phyloP scores from a whole-genome alignment of 2,329 filamentous ascomycete species.

The Arthrinium puccinioides region DNA sequence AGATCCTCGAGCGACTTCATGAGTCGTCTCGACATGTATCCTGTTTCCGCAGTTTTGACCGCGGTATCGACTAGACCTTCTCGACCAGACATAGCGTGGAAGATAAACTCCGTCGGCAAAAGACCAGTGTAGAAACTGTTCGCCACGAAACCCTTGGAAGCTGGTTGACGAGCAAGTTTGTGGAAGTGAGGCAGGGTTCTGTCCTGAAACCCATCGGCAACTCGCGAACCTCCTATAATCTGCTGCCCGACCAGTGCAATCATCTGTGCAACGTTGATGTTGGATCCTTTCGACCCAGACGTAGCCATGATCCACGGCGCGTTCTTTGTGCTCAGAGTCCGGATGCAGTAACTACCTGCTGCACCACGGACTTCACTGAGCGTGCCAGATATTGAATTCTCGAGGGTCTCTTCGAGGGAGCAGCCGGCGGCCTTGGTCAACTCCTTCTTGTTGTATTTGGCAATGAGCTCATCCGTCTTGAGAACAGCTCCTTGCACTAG shows the following conservation, averaged over 20 bases:
- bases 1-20: slow-evolving; percentile 98
- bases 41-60: slow-evolving; percentile 97
- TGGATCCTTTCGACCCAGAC: slow-evolving; percentile 92
- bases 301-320: slow-evolving; percentile 94
- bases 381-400: slow-evolving; percentile 84
- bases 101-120: slow-evolving; percentile 86
- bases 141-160: slow-evolving; percentile 90
- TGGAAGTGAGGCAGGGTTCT: slow-evolving; percentile 91
- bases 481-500: slow-evolving; percentile 74
- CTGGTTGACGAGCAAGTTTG: slow-evolving; percentile 85
- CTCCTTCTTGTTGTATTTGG: slow-evolving; percentile 70
- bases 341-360: slow-evolving; percentile 85
- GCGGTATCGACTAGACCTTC: slow-evolving; percentile 98
- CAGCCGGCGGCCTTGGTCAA: slow-evolving; percentile 83
- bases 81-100: slow-evolving; percentile 96
- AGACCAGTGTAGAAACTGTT: slow-evolving; percentile 97
- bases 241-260: slow-evolving; percentile 95
- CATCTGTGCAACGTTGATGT: slow-evolving; percentile 99
- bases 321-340: slow-evolving; percentile 83
- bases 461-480: slow-evolving; percentile 77
- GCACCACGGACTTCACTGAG: slow-evolving; percentile 86
- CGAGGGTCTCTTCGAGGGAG: slow-evolving; percentile 84
- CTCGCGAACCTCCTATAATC: slow-evolving; percentile 90
- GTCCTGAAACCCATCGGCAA: slow-evolving; percentile 93
- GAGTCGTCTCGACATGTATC: slow-evolving; percentile 95